phyloP scores from a whole-genome alignment of 805 yeast genomes.

The Candida parachauliodes region DNA sequence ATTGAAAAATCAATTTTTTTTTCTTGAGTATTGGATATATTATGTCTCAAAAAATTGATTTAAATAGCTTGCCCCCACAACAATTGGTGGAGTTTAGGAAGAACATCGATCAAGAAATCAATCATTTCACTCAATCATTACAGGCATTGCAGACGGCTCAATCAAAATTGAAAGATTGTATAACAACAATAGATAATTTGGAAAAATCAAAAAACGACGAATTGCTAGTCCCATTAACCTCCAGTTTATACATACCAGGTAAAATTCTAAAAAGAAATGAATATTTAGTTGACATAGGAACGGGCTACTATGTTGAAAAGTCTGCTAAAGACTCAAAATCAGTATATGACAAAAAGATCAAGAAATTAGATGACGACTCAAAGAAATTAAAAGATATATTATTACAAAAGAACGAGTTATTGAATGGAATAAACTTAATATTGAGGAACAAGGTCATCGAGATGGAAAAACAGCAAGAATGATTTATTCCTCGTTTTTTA shows the following conservation, averaged over 20 bases:
- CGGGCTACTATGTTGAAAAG: constrained; percentile 92
- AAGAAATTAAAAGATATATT: constrained; percentile 71
- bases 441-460: constrained; percentile 51
- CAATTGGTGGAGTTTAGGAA: constrained; percentile 82
- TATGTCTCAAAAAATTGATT: constrained; percentile 43
- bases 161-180: constrained; percentile 76
- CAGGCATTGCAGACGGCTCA: constrained; percentile 83
- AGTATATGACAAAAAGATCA: constrained; percentile 72
- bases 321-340: constrained; percentile 56
- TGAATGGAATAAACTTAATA: constrained; percentile 58
- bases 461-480: constrained; percentile 33
- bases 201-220: constrained; percentile 39
- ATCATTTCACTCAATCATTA: constrained; percentile 79
- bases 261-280: constrained; percentile 57
- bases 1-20: neutral
- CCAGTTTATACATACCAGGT: constrained; percentile 89
- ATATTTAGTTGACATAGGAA: constrained; percentile 91
- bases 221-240: constrained; percentile 80
- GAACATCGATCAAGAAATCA: constrained; percentile 79
- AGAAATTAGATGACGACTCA: constrained; percentile 68
- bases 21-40: neutral
- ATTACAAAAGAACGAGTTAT: constrained; percentile 63
- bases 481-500: constrained; percentile 30
- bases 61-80: constrained; percentile 70
- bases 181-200: constrained; percentile 60